Evolutionary conservation across 768 basidiomycete genomes (phyloP).

Genomic region (Lepiota subincarnata): DNA sequence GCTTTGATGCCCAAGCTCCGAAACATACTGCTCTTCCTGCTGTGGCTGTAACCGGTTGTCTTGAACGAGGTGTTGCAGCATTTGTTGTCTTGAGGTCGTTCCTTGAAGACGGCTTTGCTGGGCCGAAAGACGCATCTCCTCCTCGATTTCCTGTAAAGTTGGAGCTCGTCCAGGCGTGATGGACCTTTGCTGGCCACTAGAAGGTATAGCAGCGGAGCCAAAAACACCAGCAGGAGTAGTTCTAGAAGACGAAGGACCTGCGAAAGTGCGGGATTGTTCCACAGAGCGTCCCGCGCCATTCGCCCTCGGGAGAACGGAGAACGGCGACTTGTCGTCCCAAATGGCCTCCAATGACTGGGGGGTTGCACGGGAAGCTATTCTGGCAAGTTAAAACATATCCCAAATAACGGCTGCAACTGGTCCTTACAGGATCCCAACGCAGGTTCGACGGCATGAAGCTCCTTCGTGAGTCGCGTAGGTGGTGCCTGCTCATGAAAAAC

Average conservation of each 20-base stretch:
- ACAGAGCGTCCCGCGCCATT: constrained; percentile 45
- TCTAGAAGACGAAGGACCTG: constrained; percentile 12
- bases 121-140: constrained; percentile 71
- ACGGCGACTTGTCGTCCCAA: constrained; percentile 79
- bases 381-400: constrained; percentile 10
- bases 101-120: constrained; percentile 29
- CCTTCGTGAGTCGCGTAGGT: constrained; percentile 13
- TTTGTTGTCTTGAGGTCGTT: constrained; percentile 11
- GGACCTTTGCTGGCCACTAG: constrained; percentile 29
- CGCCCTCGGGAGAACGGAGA: constrained; percentile 58
- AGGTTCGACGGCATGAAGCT: constrained; percentile 3
- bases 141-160: constrained; percentile 79
- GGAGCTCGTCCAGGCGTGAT: constrained; percentile 36
- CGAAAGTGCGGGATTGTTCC: constrained; percentile 19
- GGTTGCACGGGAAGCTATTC: constrained; percentile 33
- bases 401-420: not conserved
- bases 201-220: constrained; percentile 25
- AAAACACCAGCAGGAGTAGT: constrained; percentile 23
- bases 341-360: constrained; percentile 62
- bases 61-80: constrained; percentile 21
- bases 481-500: constrained; percentile 21
- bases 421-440: constrained; percentile 1
- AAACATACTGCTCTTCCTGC: constrained; percentile 17
- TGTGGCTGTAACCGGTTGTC: constrained; percentile 27
- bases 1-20: constrained; percentile 3